Conservation (phyloP, 2,329 filamentous ascomycete genomes). For the Verruconis gallopava region DNA sequence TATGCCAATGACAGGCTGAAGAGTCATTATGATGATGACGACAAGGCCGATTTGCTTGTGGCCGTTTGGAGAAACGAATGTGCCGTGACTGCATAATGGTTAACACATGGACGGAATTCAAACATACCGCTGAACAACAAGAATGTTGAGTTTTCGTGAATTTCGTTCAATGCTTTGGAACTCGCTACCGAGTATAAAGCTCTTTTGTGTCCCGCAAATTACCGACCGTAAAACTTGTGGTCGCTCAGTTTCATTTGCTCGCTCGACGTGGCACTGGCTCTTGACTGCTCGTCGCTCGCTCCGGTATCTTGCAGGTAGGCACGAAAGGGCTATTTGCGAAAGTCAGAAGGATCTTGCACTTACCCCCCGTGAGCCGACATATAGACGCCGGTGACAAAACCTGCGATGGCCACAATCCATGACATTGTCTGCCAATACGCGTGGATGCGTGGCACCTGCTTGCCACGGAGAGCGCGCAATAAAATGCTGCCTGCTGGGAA, state of each 20-base stretch:
- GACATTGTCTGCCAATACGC: background rate
- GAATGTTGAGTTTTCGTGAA: no score
- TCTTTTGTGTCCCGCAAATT: no score
- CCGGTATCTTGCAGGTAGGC: background rate
- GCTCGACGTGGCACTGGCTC: no score
- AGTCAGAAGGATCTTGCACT: no score
- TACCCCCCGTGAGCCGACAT: background rate
- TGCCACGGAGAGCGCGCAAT: background rate
- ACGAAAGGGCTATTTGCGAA: background rate
- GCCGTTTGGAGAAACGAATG: background rate
- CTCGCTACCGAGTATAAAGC: no score
- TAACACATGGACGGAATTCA: no score
- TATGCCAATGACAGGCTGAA: constrained; percentile 9
- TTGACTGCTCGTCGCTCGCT: no score
- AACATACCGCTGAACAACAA: no score
- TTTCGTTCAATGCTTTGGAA: no score
- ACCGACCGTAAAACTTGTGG: no score
- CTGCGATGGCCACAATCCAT: background rate
- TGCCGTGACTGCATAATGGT: background rate
- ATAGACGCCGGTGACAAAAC: background rate
- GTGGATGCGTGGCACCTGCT: background rate
- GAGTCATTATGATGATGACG: background rate
- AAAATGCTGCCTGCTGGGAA: background rate
- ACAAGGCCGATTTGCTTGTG: constrained; percentile 4
- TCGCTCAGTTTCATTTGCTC: no score